These are phyloP conservation scores for Aspergillus sclerotialis DNA, from an alignment of 2,329 filamentous ascomycete genomes.

Conservation along the genomic window DNA sequence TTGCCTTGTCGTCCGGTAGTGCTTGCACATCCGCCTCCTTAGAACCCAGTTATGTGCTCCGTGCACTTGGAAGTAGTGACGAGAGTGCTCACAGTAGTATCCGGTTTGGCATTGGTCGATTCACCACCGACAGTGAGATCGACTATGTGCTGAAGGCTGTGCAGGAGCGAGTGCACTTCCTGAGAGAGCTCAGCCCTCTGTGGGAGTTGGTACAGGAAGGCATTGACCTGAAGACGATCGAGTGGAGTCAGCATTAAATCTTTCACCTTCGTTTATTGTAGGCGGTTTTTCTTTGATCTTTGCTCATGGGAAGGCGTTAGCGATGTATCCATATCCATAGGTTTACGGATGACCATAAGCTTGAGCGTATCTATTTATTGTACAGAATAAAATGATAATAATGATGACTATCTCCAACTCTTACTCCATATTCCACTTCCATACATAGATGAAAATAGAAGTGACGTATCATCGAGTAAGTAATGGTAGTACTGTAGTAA, in stretches of 20 bases:
- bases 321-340: too few species aligned
- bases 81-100: conserved; percentile 98
- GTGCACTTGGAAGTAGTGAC: conserved; percentile 90
- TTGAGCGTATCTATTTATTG: too few species aligned
- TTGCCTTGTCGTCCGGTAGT: conserved; percentile 91
- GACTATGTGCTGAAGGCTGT: conserved; percentile 97
- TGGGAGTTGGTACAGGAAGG: conserved; percentile 99
- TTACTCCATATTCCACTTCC: too few species aligned
- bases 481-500: too few species aligned
- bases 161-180: conserved; percentile 78
- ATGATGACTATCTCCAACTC: too few species aligned
- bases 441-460: too few species aligned
- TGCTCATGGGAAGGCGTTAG: too few species aligned
- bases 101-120: conserved; percentile 92
- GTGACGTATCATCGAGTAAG: too few species aligned
- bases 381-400: too few species aligned
- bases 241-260: conserved; percentile 81
- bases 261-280: conserved; percentile 6
- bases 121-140: conserved; percentile 91
- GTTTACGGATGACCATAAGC: too few species aligned
- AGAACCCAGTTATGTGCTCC: conserved; percentile 91
- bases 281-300: conserved; percentile 11
- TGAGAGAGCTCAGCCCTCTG: conserved; percentile 87
- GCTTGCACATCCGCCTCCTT: conserved; percentile 95
- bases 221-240: conserved; percentile 87